Evolutionary conservation across 208 protist species (phyloP), one percentile per base, ranked within the genome.

Genomic region (Leishmania tarentolae): DNA sequence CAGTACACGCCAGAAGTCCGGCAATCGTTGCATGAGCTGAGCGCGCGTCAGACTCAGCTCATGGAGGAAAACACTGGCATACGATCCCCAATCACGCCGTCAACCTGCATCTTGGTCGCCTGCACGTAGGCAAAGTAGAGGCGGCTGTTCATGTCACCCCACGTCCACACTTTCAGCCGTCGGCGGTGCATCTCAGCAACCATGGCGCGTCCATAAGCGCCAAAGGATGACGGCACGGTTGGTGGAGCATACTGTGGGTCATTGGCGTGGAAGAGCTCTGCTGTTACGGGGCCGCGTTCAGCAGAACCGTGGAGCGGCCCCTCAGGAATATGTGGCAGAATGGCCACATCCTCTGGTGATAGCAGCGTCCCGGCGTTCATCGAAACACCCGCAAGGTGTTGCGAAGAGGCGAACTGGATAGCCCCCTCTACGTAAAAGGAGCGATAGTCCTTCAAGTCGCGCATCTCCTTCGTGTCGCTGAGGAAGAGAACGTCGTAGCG

Each of bases 401-500:
- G 89, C 46, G 90, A 66, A 37, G 86, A 46, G 17, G 91, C 90
- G 77, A 96, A 96, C 86, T 96, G 93, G 13, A 94, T 83, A 9
- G 93, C 91, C 6, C 90, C 90, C 69, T 94, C 89, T 40, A 94
- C 75, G 75, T 87, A 84, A 78, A 94, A 94, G 65, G 83, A 92
- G 47, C 93, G 91, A 76, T 96, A 96, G 83, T 96, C 93, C 75
- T 96, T 96, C 69, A 94, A 78, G 83, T 96, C 93, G 17, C 87
- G 82, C 53, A 78, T 68, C 88, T 93, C 87, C 65, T 90, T 84
- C 21, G 93, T 93, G 69, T 94, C 93, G 71, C 86, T 88, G 44
- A 96, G 81, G 68, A 92, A 96, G n/a, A 96, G 83, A 15, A 96
- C 93, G 75, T 94, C 86, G 84, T 92, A 96, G 57, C 93, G 93